Percentiles rank a stretch among this genome's conserved stretches.
Evolutionary conservation across 345 rosid genomes (phyloP).

Genomic region (Trapa incisa): DNA sequence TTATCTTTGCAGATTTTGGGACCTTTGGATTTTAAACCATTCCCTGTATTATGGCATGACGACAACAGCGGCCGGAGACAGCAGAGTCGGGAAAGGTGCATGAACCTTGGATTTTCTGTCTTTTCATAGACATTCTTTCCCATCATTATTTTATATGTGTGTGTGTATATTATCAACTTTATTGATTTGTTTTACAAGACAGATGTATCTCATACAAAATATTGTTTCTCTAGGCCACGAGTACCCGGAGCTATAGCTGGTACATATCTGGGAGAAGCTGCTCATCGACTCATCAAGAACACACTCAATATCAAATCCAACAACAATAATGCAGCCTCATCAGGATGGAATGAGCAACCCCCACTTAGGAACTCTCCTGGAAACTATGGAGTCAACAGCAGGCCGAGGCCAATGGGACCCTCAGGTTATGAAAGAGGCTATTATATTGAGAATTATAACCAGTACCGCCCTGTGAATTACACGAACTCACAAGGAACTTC

Average conservation of each 20-base stretch:
- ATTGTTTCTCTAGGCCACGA: slow-evolving; percentile 44
- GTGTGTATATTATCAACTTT: background rate
- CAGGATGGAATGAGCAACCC: slow-evolving; percentile 29
- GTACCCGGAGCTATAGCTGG: slow-evolving; percentile 79
- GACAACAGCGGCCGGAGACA: slow-evolving; percentile 63
- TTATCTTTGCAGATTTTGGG: slow-evolving; percentile 50
- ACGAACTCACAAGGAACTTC: slow-evolving; percentile 21
- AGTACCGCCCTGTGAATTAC: background rate
- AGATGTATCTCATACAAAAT: no score
- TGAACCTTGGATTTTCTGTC: background rate
- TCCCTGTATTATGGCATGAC: slow-evolving; percentile 86
- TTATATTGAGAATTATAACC: slow-evolving; percentile 29
- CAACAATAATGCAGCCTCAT: slow-evolving; percentile 22
- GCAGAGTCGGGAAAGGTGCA: slow-evolving; percentile 73
- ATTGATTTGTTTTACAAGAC: background rate
- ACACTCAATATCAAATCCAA: slow-evolving; percentile 64
- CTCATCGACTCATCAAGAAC: slow-evolving; percentile 91
- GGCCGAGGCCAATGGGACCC: slow-evolving; percentile 48
- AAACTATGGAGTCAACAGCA: slow-evolving; percentile 22
- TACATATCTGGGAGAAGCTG: slow-evolving; percentile 72
- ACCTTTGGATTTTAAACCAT: slow-evolving; percentile 62
- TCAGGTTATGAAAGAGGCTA: slow-evolving; percentile 44
- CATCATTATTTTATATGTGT: background rate
- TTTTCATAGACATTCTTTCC: background rate
- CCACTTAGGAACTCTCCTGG: slow-evolving; percentile 28